phyloP scores from a whole-genome alignment of 768 basidiomycete genomes.

The Lactifluus rugatus region DNA sequence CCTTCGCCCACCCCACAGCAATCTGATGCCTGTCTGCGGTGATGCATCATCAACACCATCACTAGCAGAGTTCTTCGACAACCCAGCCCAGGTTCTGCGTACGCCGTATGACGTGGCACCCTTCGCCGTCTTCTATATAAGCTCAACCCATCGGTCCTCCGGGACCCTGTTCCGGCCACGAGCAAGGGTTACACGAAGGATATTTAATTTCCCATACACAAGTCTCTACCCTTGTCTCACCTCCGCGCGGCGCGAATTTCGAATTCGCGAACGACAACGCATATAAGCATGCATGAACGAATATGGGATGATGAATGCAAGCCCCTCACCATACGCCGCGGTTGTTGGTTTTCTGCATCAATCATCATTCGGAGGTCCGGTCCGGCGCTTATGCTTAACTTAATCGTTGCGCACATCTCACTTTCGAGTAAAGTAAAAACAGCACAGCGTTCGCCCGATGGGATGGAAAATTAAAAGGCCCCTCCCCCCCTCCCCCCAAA shows the following conservation, averaged over 20 bases:
- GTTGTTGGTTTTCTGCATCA: background rate
- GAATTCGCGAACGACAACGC: no score
- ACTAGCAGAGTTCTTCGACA: background rate
- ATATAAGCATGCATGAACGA: no score
- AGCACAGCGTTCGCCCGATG: no score
- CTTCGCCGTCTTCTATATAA: background rate
- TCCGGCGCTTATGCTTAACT: background rate
- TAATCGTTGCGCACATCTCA: no score
- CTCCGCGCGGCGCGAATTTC: no score
- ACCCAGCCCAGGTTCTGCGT: background rate
- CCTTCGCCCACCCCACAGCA: no score
- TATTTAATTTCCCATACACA: no score
- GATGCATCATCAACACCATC: background rate
- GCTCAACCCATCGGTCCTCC: background rate
- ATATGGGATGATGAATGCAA: no score
- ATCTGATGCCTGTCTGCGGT: background rate
- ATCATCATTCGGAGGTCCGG: background rate
- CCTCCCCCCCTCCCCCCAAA: no score
- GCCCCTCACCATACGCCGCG: background rate
- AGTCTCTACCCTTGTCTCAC: no score
- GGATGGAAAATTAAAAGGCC: background rate
- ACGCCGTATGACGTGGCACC: conserved; percentile 10
- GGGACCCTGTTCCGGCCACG: background rate
- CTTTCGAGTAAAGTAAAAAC: no score
- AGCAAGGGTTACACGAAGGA: no score